A percentile compares a stretch with the other conserved stretches of the same genome.
phyloP scores from a whole-genome alignment of 23 red algal species.

The Gracilaria domingensis region DNA sequence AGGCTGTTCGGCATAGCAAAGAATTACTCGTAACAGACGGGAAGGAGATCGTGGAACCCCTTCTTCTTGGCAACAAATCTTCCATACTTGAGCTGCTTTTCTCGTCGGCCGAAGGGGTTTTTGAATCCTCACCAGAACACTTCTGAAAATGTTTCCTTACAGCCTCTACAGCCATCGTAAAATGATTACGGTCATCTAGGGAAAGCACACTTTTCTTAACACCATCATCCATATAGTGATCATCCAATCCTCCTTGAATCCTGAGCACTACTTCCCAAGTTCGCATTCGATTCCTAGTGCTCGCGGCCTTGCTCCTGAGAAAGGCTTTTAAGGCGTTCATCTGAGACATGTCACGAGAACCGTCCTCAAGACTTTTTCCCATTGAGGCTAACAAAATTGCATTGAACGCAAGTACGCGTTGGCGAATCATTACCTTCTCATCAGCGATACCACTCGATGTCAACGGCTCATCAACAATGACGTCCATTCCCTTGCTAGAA shows the following conservation, averaged over 20 bases:
- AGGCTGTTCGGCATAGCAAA: constrained; percentile 10
- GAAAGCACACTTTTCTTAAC: constrained; percentile 33
- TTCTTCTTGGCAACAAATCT: not conserved
- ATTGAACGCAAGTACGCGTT: constrained; percentile 32
- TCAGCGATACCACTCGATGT: not conserved
- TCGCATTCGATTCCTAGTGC: constrained; percentile 9
- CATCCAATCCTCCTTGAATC: constrained; percentile 47
- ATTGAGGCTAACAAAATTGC: constrained; percentile 38
- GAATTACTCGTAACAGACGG: constrained; percentile 18
- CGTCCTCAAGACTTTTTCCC: constrained; percentile 66
- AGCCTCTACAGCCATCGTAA: constrained; percentile 57
- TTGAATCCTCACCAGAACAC: not conserved
- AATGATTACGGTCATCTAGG: constrained; percentile 36
- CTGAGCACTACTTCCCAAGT: constrained; percentile 49
- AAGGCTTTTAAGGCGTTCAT: constrained; percentile 51
- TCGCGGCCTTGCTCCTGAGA: not conserved
- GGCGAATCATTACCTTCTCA: not conserved
- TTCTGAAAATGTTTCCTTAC: constrained; percentile 32
- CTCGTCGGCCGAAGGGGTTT: constrained; percentile 19
- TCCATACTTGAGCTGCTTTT: constrained; percentile 26
- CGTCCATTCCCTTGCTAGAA: not conserved
- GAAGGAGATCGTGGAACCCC: not conserved
- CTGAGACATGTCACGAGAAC: constrained; percentile 68
- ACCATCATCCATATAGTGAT: constrained; percentile 1
- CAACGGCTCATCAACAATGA: constrained; percentile 8